Percentiles rank a stretch among this genome's conserved stretches.
phyloP scores from a whole-genome alignment of 139 green algal genomes.

The Klebsormidium nitens region DNA sequence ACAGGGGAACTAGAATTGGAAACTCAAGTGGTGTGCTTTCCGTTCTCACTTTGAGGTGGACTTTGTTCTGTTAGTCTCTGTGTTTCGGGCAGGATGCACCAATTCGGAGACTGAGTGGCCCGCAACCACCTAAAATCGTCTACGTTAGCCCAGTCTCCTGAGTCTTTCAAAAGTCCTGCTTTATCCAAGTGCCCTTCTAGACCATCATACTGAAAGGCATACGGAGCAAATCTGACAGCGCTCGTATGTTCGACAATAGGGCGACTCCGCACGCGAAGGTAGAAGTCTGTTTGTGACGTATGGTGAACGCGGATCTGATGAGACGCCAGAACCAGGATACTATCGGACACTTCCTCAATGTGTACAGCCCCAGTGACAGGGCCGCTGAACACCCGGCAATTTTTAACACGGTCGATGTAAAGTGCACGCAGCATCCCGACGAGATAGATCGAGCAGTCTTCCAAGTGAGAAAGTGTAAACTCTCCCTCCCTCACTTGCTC shows the following conservation, averaged over 20 bases:
- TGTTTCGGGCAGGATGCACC: conserved; percentile 49
- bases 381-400: conserved; percentile 26
- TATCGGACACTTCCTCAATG: conserved; percentile 9
- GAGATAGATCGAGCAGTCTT: conserved; percentile 2
- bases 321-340: conserved; percentile 17
- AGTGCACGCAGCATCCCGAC: neutral
- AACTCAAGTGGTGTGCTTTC: too few relatives aligned
- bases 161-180: conserved; percentile 1
- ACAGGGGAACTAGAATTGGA: too few relatives aligned
- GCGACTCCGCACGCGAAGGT: conserved; percentile 13
- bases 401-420: conserved; percentile 13
- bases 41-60: too few relatives aligned
- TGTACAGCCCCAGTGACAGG: conserved; percentile 22
- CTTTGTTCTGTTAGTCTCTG: too few relatives aligned
- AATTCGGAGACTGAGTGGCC: conserved; percentile 64
- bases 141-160: conserved; percentile 50
- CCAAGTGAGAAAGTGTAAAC: conserved; percentile 6
- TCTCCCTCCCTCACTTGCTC: too few relatives aligned
- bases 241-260: conserved; percentile 28
- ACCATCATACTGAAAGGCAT: conserved; percentile 17
- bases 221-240: conserved; percentile 25
- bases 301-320: conserved; percentile 27
- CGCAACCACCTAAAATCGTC: conserved; percentile 84
- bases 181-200: conserved; percentile 15
- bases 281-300: conserved; percentile 9